These are phyloP conservation scores for Mycena venus DNA, from an alignment of 768 basidiomycete genomes.

Conservation along the genomic window DNA sequence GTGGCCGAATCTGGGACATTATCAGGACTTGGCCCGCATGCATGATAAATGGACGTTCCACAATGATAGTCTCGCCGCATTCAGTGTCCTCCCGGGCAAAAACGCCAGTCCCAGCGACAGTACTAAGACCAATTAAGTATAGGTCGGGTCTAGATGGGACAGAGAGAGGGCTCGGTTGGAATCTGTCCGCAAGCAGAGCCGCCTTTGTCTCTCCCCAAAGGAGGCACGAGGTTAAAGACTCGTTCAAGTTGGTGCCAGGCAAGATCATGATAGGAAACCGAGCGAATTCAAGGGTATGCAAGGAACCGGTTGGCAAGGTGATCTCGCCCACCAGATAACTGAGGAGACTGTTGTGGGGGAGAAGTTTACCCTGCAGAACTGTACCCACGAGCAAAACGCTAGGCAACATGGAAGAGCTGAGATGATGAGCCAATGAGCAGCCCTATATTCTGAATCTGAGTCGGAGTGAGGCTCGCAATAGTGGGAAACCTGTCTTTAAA, in stretches of 20 bases:
- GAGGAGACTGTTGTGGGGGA: not conserved
- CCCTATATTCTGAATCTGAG: no score
- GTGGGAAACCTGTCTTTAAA: no score
- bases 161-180: not conserved
- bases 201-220: slow-evolving; percentile 15
- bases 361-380: not conserved
- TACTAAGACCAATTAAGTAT: not conserved
- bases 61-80: slow-evolving; percentile 5
- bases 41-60: not conserved
- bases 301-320: not conserved
- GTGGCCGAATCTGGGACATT: not conserved
- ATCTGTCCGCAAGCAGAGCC: not conserved
- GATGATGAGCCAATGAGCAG: no score
- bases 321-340: not conserved
- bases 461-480: no score
- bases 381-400: not conserved
- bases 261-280: slow-evolving; percentile 3
- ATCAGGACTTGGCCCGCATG: not conserved
- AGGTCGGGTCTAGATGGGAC: not conserved
- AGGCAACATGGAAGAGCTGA: not conserved
- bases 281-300: not conserved
- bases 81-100: not conserved
- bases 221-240: slow-evolving; percentile 6
- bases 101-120: slow-evolving; percentile 6
- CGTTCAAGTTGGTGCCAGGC: not conserved